phyloP scores from a whole-genome alignment of 306 rosid genomes.

The Spatholobus suberectus region DNA sequence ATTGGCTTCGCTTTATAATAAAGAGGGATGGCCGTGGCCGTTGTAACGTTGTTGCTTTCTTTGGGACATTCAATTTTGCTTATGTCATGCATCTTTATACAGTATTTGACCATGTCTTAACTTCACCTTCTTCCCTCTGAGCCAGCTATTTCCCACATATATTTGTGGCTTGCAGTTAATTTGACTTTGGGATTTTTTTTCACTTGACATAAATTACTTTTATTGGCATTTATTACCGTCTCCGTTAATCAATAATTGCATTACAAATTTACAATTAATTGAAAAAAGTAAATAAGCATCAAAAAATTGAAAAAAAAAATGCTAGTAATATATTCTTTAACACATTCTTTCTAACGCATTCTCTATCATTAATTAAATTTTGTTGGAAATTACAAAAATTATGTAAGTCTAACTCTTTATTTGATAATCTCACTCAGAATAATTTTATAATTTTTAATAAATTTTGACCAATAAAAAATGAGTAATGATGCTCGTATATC shows the following conservation, averaged over 20 bases:
- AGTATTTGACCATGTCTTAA: neutral
- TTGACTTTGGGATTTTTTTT: neutral
- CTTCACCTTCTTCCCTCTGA: neutral
- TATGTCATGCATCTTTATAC: slow-evolving; percentile 43
- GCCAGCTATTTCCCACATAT: neutral
- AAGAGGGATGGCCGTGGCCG: neutral
- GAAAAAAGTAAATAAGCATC: neutral
- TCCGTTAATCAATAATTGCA: neutral
- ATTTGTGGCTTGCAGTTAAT: neutral
- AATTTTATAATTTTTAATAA: neutral
- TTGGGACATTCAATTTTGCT: slow-evolving; percentile 45
- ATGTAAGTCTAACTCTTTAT: neutral
- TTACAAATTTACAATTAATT: neutral
- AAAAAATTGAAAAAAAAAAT: no score
- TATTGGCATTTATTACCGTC: neutral
- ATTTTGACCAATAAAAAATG: neutral
- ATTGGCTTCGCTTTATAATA: neutral
- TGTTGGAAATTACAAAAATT: no score
- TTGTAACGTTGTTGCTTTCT: slow-evolving; percentile 37
- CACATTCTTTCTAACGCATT: no score
- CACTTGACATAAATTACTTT: neutral
- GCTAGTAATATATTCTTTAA: no score
- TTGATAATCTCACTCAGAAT: neutral
- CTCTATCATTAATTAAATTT: neutral
- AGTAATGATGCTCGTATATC: no score